Evolutionary conservation across 2,329 filamentous ascomycete genomes (phyloP).

Genomic region (Didymosphaeria variabile): DNA sequence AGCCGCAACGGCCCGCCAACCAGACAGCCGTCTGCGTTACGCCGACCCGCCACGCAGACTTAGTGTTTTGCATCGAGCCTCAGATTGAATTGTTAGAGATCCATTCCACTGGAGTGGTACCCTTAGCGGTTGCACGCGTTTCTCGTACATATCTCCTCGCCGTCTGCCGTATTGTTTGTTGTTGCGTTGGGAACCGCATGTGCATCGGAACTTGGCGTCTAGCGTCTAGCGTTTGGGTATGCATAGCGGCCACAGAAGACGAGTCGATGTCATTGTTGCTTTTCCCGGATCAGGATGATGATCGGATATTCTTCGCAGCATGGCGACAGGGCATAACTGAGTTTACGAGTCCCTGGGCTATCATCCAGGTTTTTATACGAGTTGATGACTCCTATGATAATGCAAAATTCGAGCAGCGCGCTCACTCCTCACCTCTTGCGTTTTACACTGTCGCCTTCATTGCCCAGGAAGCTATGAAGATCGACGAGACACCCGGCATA

Average conservation of each 20-base stretch:
- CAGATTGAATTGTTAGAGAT: constrained; percentile 26
- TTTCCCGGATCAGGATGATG: constrained; percentile 16
- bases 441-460: neutral
- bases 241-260: constrained; percentile 28
- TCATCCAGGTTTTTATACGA: constrained; percentile 15
- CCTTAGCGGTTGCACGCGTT: constrained; percentile 30
- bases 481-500: neutral
- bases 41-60: constrained; percentile 28
- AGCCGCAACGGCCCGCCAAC: constrained; percentile 30
- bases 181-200: constrained; percentile 26
- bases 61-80: constrained; percentile 12
- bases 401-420: constrained; percentile 10
- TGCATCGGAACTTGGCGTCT: constrained; percentile 29
- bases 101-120: constrained; percentile 22
- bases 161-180: constrained; percentile 27
- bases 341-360: neutral
- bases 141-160: constrained; percentile 35
- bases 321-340: constrained; percentile 1
- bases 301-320: constrained; percentile 7
- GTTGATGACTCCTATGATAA: constrained; percentile 18
- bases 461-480: neutral
- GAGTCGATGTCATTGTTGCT: neutral
- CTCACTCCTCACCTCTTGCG: constrained; percentile 8
- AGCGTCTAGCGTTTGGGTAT: constrained; percentile 24
- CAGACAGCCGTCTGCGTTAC: constrained; percentile 40